Conservation (phyloP, 768 basidiomycete species). For the Sutorius australiensis region DNA sequence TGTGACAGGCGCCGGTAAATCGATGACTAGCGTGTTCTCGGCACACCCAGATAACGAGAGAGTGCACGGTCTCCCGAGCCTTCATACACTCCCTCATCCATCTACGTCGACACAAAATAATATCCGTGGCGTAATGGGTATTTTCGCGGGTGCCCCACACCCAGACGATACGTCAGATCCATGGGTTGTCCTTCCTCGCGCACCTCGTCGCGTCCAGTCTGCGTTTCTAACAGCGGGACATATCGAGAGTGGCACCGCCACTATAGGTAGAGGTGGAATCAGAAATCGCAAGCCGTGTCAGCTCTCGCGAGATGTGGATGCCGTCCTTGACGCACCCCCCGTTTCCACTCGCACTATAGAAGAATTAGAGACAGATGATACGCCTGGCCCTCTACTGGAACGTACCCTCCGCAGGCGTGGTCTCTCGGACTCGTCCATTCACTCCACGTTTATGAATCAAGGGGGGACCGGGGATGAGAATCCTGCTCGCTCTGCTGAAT, state of each 20-base stretch:
- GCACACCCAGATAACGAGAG: conserved; percentile 25
- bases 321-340: conserved; percentile 60
- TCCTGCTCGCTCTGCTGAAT: not conserved
- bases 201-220: conserved; percentile 31
- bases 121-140: conserved; percentile 61
- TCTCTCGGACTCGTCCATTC: conserved; percentile 89
- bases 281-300: conserved; percentile 20
- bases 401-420: conserved; percentile 74
- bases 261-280: conserved; percentile 17
- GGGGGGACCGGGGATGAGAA: conserved; percentile 30
- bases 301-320: conserved; percentile 71
- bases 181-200: conserved; percentile 66
- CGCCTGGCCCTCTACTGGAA: conserved; percentile 53
- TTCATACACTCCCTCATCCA: conserved; percentile 11
- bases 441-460: conserved; percentile 71
- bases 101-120: conserved; percentile 12
- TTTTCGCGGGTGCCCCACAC: conserved; percentile 87
- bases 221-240: conserved; percentile 21
- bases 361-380: conserved; percentile 40
- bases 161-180: conserved; percentile 47
- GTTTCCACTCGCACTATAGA: conserved; percentile 22
- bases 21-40: conserved; percentile 44
- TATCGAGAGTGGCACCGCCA: conserved; percentile 6
- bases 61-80: conserved; percentile 7
- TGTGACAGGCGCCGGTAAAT: conserved; percentile 59